phyloP scores from a whole-genome alignment of 2,329 filamentous ascomycete genomes.

The Penicillium sp. region DNA sequence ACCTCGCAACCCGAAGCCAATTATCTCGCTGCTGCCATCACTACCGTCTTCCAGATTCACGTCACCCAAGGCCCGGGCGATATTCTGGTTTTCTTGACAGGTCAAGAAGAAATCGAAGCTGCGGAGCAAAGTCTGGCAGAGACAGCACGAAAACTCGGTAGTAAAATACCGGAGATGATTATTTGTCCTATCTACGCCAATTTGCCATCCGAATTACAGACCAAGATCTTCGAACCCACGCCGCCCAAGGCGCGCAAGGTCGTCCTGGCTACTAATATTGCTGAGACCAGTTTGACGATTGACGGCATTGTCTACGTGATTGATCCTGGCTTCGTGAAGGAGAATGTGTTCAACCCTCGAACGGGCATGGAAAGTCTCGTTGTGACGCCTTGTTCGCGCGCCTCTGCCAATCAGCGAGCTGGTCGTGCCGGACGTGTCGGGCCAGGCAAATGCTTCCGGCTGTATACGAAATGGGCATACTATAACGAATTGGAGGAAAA shows the following conservation, averaged over 20 bases:
- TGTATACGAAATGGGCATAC: constrained; percentile 93
- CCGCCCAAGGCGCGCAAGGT: constrained; percentile 85
- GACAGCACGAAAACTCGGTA: constrained; percentile 82
- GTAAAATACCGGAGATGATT: constrained; percentile 80
- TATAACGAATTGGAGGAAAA: constrained; percentile 94
- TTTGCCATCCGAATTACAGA: constrained; percentile 83
- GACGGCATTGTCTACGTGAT: constrained; percentile 97
- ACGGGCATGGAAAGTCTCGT: constrained; percentile 92
- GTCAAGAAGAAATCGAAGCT: constrained; percentile 93
- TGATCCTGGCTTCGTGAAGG: constrained; percentile 92
- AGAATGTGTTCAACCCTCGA: constrained; percentile 88
- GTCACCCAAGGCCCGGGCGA: constrained; percentile 82
- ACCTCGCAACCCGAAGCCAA: constrained; percentile 90
- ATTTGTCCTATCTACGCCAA: constrained; percentile 95
- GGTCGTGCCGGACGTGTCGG: constrained; percentile 91
- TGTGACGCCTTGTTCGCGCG: constrained; percentile 86
- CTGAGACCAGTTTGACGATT: constrained; percentile 92
- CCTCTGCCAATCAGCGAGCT: constrained; percentile 88
- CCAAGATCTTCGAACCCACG: constrained; percentile 92
- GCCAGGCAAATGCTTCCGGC: constrained; percentile 86
- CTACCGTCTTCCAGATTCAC: constrained; percentile 94
- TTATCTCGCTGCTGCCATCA: constrained; percentile 87
- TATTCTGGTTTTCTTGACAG: constrained; percentile 91
- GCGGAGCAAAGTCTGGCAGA: constrained; percentile 82
- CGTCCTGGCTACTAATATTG: constrained; percentile 93